Evolutionary conservation across 1,284 basidiomycete species (phyloP), one percentile per base, ranked within the genome.

Genomic region (Takashimella koratensis): DNA sequence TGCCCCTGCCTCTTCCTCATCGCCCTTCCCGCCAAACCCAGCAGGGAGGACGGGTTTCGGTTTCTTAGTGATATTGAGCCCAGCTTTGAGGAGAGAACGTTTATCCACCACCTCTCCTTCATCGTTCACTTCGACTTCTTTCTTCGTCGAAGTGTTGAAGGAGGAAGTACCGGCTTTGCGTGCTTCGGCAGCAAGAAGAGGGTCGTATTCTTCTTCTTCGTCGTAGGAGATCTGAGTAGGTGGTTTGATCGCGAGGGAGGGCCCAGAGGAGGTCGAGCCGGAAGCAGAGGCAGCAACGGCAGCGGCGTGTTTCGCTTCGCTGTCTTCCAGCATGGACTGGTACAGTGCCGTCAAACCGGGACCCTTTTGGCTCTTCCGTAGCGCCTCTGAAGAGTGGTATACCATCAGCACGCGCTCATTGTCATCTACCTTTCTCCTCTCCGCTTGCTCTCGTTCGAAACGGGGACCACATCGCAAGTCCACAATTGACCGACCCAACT

Each of bases 21-120:
- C 30, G 16, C 30, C 30, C 8, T 16, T 16, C 8, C 30, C 16
- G 16, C 30, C 30, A 8, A 8, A 8, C 30, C 30, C 30, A 8
- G 8, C 10, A 4, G 68, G 66, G 3, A 71, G 41, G 5, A 57
- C 53, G 3, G 65, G 49, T 5, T 60, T 60, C 0, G 73, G 72
- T 53, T 77, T 76, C 58, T 75, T 77, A 43, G 77, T 76, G 44
- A 97, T 81, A 71, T 99, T 99, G 54, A 99, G 79, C 2, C 96
- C 96, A 3, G 91, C 92, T 27, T 85, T 84, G 41, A 98, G 80
- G 8, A 99, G 79, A 43, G 95, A 88, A 52, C 94, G 87, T 69
- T 95, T 93, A 79, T 98, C 95, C 47, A 99, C 88, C 47, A 98
- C 90, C 73, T 96, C 88, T 66, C 93, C 93, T 65, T 98, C 94